Evolutionary conservation across 2,329 filamentous ascomycete genomes (phyloP).

Genomic region (Phoma sp.): DNA sequence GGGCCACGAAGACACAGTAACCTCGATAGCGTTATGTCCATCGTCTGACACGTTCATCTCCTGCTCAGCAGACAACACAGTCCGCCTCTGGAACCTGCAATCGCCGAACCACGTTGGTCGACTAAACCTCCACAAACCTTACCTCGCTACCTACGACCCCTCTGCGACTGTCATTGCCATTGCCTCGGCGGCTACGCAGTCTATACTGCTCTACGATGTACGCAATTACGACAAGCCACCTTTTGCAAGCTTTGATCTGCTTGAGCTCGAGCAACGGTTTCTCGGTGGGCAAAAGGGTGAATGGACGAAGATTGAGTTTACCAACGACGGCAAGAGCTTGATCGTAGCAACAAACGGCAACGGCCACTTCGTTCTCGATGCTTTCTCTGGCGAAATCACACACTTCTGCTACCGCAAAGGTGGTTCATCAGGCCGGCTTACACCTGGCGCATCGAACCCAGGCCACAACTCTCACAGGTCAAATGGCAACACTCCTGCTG

Average conservation of each 20-base stretch:
- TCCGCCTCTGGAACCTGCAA: slow-evolving; percentile 87
- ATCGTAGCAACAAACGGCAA: slow-evolving; percentile 83
- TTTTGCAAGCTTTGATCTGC: slow-evolving; percentile 84
- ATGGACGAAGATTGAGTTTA: slow-evolving; percentile 95
- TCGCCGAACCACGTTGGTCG: slow-evolving; percentile 82
- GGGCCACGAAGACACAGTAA: slow-evolving; percentile 86
- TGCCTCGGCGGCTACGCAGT: slow-evolving; percentile 79
- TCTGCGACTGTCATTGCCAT: slow-evolving; percentile 92
- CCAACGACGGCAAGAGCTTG: slow-evolving; percentile 90
- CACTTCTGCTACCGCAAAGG: slow-evolving; percentile 68
- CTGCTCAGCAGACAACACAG: slow-evolving; percentile 87
- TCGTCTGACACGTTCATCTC: slow-evolving; percentile 91
- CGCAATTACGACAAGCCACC: slow-evolving; percentile 93
- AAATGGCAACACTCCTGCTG: slow-evolving; percentile 38
- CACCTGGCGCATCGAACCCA: slow-evolving; percentile 53
- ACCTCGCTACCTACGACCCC: slow-evolving; percentile 88
- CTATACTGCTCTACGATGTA: slow-evolving; percentile 87
- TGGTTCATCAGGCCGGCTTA: slow-evolving; percentile 54
- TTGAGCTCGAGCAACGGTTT: slow-evolving; percentile 64
- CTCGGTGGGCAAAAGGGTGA: slow-evolving; percentile 60
- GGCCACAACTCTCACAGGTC: slow-evolving; percentile 60
- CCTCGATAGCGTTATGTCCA: slow-evolving; percentile 82
- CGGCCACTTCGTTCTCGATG: slow-evolving; percentile 92
- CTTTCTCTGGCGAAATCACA: slow-evolving; percentile 82
- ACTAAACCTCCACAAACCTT: slow-evolving; percentile 80